Evolutionary conservation across 192 early-diverging fungal species (phyloP).

Genomic region (Backusella westeae): DNA sequence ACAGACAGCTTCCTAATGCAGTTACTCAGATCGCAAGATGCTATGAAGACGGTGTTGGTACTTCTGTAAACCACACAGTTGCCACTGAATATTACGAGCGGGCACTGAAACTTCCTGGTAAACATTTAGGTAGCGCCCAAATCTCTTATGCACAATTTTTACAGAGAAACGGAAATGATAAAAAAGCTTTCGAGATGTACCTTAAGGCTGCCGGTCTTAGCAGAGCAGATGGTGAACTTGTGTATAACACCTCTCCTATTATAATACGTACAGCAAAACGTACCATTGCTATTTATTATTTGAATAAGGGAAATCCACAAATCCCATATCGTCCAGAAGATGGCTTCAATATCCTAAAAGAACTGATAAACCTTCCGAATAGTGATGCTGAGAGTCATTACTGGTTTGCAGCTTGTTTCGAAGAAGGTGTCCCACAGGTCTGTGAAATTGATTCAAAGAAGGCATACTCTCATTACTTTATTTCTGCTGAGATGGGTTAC

Average conservation of each 20-base stretch:
- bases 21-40: slow-evolving; percentile 31
- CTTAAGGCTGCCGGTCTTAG: slow-evolving; percentile 14
- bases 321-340: slow-evolving; percentile 11
- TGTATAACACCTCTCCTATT: neutral
- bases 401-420: slow-evolving; percentile 35
- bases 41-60: slow-evolving; percentile 39
- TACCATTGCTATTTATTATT: slow-evolving; percentile 30
- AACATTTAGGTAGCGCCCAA: slow-evolving; percentile 19
- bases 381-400: slow-evolving; percentile 30
- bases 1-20: slow-evolving; percentile 24
- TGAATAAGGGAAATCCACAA: slow-evolving; percentile 20
- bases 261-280: slow-evolving; percentile 14
- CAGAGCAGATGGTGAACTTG: neutral
- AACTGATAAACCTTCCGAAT: slow-evolving; percentile 7
- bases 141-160: slow-evolving; percentile 28
- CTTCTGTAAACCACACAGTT: slow-evolving; percentile 15
- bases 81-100: slow-evolving; percentile 31
- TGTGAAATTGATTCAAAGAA: slow-evolving; percentile 5
- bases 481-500: slow-evolving; percentile 25
- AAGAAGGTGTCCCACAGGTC: slow-evolving; percentile 30
- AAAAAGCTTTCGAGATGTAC: slow-evolving; percentile 28
- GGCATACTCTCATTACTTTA: slow-evolving; percentile 27
- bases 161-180: slow-evolving; percentile 22
- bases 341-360: slow-evolving; percentile 26
- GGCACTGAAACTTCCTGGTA: slow-evolving; percentile 14